phyloP scores from a whole-genome alignment of 148 eudicot genomes.

The Fagopyrum homotropicum region DNA sequence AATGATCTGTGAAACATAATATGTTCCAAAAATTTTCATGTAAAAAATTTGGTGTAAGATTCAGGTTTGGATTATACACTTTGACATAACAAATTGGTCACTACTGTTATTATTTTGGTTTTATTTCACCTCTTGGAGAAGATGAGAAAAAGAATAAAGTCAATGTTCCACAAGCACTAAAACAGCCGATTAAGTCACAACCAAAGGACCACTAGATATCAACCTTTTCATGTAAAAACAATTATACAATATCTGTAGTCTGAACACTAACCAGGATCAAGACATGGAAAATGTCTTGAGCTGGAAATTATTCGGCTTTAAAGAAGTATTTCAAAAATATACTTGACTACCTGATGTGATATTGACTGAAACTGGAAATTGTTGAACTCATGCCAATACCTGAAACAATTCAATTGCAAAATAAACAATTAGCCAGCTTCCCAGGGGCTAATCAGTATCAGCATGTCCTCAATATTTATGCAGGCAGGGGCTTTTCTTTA shows the following conservation, averaged over 20 bases:
- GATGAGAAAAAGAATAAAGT: background rate
- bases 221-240: background rate
- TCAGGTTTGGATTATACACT: background rate
- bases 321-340: background rate
- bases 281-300: background rate
- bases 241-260: background rate
- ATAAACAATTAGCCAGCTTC: background rate
- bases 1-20: background rate
- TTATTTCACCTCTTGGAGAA: background rate
- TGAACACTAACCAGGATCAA: background rate
- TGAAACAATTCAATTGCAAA: slow-evolving; percentile 21
- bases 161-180: background rate
- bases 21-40: background rate
- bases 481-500: slow-evolving; percentile 13
- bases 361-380: slow-evolving; percentile 91
- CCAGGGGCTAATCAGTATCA: background rate
- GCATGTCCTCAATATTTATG: background rate
- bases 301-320: background rate
- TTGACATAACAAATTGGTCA: background rate
- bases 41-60: background rate
- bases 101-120: background rate
- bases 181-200: background rate
- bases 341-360: slow-evolving; percentile 76
- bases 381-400: slow-evolving; percentile 97
- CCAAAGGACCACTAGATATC: background rate